These are phyloP conservation scores for Colletotrichum zoysiae DNA, from an alignment of 2,329 filamentous ascomycete species.

Conservation along the genomic window DNA sequence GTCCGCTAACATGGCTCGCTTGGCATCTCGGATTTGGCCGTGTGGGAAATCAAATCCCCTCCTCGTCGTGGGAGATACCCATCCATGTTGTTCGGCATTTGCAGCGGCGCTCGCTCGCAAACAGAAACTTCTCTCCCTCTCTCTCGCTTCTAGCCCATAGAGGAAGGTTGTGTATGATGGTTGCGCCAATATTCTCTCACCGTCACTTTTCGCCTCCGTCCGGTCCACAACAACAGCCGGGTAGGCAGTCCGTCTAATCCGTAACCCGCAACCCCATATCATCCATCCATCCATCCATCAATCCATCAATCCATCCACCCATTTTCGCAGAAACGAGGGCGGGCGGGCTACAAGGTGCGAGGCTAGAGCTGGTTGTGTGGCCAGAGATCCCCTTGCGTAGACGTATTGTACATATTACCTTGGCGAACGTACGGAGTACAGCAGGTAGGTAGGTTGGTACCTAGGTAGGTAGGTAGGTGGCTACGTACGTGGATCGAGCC, in stretches of 20 bases:
- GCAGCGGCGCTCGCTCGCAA: neutral
- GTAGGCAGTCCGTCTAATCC: neutral
- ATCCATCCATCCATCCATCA: conserved; percentile 2
- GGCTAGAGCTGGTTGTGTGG: conserved; percentile 24
- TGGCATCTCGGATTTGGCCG: neutral
- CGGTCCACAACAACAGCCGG: neutral
- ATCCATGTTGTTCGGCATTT: neutral
- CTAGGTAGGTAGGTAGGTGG: neutral
- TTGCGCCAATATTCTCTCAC: neutral
- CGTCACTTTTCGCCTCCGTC: neutral
- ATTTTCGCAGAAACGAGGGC: conserved; percentile 2
- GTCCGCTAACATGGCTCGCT: neutral
- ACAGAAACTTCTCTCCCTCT: neutral
- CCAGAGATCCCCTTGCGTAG: conserved; percentile 7
- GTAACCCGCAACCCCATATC: neutral
- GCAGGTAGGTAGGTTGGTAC: neutral
- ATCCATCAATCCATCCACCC: conserved; percentile 1
- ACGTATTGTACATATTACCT: neutral
- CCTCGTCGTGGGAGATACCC: neutral
- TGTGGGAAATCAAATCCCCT: neutral
- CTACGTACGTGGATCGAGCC: neutral
- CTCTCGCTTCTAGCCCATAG: neutral
- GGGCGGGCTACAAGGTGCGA: neutral
- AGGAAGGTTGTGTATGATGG: neutral
- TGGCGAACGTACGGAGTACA: conserved; percentile 7